Percentiles rank a stretch among this genome's conserved stretches.
Evolutionary conservation across 202 grass and related monocot species (phyloP).

Genomic region (Elaeis oleifera): DNA sequence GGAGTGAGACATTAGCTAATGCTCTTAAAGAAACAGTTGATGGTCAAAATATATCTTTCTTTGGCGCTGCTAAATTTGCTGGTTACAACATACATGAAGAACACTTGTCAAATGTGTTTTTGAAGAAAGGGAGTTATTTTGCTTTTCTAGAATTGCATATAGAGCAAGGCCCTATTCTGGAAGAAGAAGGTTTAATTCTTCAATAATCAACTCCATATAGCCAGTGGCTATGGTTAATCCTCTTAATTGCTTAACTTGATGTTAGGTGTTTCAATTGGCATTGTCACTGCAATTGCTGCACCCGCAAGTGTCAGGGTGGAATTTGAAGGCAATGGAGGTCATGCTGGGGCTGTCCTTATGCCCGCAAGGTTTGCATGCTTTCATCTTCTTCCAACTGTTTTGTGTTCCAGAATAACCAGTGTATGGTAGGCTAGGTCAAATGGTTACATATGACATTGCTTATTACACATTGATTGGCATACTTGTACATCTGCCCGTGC

Average conservation of each 20-base stretch:
- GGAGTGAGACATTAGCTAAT: constrained; percentile 49
- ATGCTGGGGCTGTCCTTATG: constrained; percentile 97
- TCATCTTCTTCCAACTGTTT: not conserved
- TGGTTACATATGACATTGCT: no score
- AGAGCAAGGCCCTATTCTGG: constrained; percentile 90
- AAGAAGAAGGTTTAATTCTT: constrained; percentile 71
- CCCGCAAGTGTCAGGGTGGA: constrained; percentile 87
- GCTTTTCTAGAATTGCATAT: constrained; percentile 96
- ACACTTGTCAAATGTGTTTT: constrained; percentile 48
- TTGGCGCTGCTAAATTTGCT: constrained; percentile 67
- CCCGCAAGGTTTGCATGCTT: constrained; percentile 52
- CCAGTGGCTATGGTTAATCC: not conserved
- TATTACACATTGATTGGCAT: no score
- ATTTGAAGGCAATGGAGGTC: constrained; percentile 83
- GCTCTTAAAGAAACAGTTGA: constrained; percentile 61
- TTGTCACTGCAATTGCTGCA: constrained; percentile 98
- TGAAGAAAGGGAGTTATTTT: constrained; percentile 69
- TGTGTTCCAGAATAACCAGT: no score
- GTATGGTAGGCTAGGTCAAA: no score
- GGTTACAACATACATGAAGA: constrained; percentile 59
- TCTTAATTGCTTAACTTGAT: constrained; percentile 8
- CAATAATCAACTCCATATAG: not conserved
- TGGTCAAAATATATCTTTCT: constrained; percentile 74
- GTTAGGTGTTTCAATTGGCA: constrained; percentile 67
- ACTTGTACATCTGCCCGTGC: no score